Base-by-base conservation (phyloP, 2,329 filamentous ascomycete genomes). In the Aurifilum marmelostoma region DNA sequence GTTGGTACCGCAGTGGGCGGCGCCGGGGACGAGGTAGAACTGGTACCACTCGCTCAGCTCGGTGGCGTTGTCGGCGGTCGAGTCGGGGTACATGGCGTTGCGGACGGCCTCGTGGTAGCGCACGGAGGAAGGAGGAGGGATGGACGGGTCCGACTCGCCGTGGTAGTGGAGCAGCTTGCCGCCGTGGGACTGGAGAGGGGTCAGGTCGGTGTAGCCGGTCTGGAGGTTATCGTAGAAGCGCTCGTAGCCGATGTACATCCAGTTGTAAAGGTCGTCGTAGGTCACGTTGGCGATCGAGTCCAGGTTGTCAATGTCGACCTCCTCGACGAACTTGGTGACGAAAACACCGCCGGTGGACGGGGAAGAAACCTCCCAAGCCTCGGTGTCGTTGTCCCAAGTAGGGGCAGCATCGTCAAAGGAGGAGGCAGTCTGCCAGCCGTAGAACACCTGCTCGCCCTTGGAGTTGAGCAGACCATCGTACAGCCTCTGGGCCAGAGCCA, bases 91-190 rank as follows among this genome's bases (percentile, higher is more conserved):
- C 83, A 87, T 85, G 75, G 82, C 78, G 3, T 73, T 73, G 52
- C 83, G 82, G 47, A 88, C 86, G 3, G 84, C 83, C 66, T 88
- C 80, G 76, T 81, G 84, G 79, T 88, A 89, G 73, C 82, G 84
- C 0, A 87, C 81, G 0, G 85, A 87, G 0, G 84, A 86, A 6
- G 80, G 84, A 1, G 86, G 75, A 1, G 86, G 86, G 70, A 89
- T 79, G 8, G 80, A 82, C 18, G 79, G 75, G 75, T 88, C 87
- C 0, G 82, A 83, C 75, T 88, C 85, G 65, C 86, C 86, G 76
- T 89, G 86, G 78, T 82, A 87, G 75, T 88, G 85, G 14, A 89
- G 77, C 4, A 89, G 76, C 76, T 89, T 89, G 65, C 84, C 86
- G 32, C 86, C 86, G 0, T 79, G 73, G 2, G 77, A 68, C 41